Evolutionary conservation across 2,329 filamentous ascomycete species (phyloP).

Genomic region (Hypoxylon rubiginosum): DNA sequence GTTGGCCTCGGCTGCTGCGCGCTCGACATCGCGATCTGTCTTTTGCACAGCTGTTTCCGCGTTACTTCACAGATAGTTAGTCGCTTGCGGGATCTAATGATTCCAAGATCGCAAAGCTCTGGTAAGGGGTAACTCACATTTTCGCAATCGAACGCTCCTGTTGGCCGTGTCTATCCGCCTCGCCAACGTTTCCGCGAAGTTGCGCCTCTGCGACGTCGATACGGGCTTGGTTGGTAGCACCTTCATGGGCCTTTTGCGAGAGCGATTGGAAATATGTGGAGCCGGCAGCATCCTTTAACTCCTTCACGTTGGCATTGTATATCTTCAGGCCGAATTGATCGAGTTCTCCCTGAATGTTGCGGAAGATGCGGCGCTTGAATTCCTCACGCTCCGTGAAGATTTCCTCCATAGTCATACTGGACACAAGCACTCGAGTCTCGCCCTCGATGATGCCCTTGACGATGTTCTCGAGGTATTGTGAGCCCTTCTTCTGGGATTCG

Average conservation of each 20-base stretch:
- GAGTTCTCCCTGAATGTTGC: conserved; percentile 83
- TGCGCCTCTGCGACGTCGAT: conserved; percentile 76
- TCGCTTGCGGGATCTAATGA: neutral
- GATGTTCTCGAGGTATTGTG: conserved; percentile 81
- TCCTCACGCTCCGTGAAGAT: conserved; percentile 83
- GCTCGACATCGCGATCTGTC: conserved; percentile 86
- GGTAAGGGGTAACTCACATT: conserved; percentile 61
- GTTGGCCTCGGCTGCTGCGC: conserved; percentile 81
- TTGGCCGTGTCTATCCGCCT: conserved; percentile 81
- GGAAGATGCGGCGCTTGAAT: conserved; percentile 81
- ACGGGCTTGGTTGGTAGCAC: conserved; percentile 82
- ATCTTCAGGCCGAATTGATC: conserved; percentile 84
- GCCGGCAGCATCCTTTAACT: conserved; percentile 84
- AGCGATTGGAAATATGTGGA: conserved; percentile 88
- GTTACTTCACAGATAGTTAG: conserved; percentile 35
- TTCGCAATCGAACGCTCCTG: conserved; percentile 90
- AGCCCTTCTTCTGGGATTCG: conserved; percentile 56
- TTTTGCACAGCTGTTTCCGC: conserved; percentile 85
- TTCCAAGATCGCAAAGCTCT: neutral
- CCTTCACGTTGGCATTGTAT: conserved; percentile 83
- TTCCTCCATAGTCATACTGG: conserved; percentile 93
- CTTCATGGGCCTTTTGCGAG: conserved; percentile 86
- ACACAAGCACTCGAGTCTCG: conserved; percentile 85
- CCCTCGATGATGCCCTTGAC: conserved; percentile 93
- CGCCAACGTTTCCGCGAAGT: conserved; percentile 78